These are phyloP conservation scores for Biscutella laevigata DNA, from an alignment of 441 rosid species.

Conservation along the genomic window DNA sequence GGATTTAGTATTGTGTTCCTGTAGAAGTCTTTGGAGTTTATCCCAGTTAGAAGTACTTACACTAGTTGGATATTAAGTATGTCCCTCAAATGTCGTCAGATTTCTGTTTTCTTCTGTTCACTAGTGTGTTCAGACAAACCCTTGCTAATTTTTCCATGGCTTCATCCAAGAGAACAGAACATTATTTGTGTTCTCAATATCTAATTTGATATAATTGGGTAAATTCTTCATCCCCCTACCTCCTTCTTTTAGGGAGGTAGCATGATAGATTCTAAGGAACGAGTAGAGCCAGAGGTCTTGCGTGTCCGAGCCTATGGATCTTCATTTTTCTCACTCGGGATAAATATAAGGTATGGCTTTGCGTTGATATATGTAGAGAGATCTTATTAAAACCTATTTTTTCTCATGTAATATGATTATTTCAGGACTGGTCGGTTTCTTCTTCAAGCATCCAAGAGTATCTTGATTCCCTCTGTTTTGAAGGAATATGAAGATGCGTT, in stretches of 20 bases:
- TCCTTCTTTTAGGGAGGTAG: conserved; percentile 45
- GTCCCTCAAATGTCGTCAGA: neutral
- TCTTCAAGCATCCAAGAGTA: conserved; percentile 65
- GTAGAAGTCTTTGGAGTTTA: neutral
- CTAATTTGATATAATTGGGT: neutral
- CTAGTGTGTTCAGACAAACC: neutral
- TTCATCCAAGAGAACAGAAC: neutral
- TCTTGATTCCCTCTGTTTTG: conserved; percentile 45
- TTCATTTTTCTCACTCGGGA: conserved; percentile 75
- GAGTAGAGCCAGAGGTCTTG: conserved; percentile 62
- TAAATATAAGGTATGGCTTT: conserved; percentile 62
- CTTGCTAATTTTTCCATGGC: neutral
- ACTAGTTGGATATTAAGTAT: neutral
- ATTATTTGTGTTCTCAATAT: neutral
- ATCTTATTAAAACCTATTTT: neutral
- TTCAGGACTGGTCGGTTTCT: conserved; percentile 89
- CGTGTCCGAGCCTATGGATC: conserved; percentile 87
- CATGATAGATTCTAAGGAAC: conserved; percentile 32
- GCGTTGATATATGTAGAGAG: neutral
- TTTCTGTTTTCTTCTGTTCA: neutral
- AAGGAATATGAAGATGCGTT: conserved; percentile 85
- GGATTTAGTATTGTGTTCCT: conserved; percentile 19
- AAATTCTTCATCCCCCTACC: neutral
- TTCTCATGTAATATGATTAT: conserved; percentile 16
- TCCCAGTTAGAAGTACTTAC: neutral